Evolutionary conservation across 2,329 filamentous ascomycete genomes (phyloP), one percentile per base, ranked within the genome.

Genomic region (Ceratocystis diversiconidia): DNA sequence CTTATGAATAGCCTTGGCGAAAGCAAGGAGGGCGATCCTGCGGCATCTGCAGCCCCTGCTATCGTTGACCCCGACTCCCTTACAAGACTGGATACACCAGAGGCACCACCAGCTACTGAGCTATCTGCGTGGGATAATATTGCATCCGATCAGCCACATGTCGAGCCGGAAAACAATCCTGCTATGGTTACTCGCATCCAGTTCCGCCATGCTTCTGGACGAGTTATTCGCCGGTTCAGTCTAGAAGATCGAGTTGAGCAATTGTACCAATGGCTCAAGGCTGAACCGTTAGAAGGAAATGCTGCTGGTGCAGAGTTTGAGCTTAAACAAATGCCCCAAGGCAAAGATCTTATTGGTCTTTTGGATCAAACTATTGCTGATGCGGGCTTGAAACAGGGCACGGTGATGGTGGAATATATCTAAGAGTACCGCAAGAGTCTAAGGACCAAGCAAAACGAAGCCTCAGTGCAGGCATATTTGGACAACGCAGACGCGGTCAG

Each of bases 211-310:
- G 85, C 92, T 0, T 87, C 84, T 10, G 91, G 91, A 1, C 85
- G 92, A 19, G 82, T 96, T 8, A 92, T 99, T 67, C 86, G 91
- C 36, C 84, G 90, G n/a, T 99, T 99, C 75, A 78, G 80, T 8
- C 75, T 92, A 2, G 75, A 82, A 15, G 94, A 99, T 66, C 79
- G 82, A 0, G 91, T 99, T 12, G 82, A 85, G 65, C 84, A 89
- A 12, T 85, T 99, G 59, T 99, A 92, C 75, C 94, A 99, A 77
- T 99, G 92, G 90, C 84, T 99, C 69, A 99, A 97, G 77, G 87
- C 92, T 0, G 85, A 88, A 67, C 89, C 91, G 1, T 75, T 95
- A 61, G 87, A 92, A 70, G 90, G 88, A 71, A 57, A 67, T 30
- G 92, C 90, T 74, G 82, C 83, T 36, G 89, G 87, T 0, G 75